Evolutionary conservation across 768 basidiomycete genomes (phyloP), one percentile per base, ranked within the genome.

Genomic region (Suillus subalutaceus): DNA sequence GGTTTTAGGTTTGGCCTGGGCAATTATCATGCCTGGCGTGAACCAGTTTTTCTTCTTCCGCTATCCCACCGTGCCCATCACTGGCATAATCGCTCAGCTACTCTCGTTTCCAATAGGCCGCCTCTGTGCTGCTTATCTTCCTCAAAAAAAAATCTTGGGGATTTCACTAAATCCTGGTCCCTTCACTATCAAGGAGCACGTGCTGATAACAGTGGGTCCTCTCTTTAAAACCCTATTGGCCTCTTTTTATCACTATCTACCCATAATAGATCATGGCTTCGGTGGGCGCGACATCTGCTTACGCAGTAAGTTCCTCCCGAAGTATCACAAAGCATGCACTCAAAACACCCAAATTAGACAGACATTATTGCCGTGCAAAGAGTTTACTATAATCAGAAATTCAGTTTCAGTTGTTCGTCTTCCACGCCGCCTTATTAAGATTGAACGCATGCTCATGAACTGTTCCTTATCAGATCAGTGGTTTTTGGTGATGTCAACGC

Each of bases 41-140:
- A 91, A 93, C 72, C 91, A 90, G 67, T 90, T 91, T 79, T 89
- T 91, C 78, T 89, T 85, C 82, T 91, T 92, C 78, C 88, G 90
- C 18, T 90, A 86, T 72, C 91, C 92, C 4, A 83, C 84, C 40
- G 87, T 92, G 15, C 79, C 80, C 30, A 83, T 93, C 67, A 82
- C 82, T n/a, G 80, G 81, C 74, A 81, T 91, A 52, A 88, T 91
- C 6, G 91, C 90, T 1, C 90, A 91, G 73, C 76, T 93, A 48
- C 73, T 92, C 26, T 87, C 90, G 1, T 90, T 86, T 75, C 92
- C 92, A 2, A 72, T 92, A 37, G 91, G 91, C 46, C 80, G 83
- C 48, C 75, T 83, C 1, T 86, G 85, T 77, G 86, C 87, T 0
- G 77, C 81, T 9, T 78, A 79, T 65, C 59, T 90, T 35, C 90